Base-by-base conservation (phyloP, 345 rosid genomes). In the Cardamine chenopodiifolia region DNA sequence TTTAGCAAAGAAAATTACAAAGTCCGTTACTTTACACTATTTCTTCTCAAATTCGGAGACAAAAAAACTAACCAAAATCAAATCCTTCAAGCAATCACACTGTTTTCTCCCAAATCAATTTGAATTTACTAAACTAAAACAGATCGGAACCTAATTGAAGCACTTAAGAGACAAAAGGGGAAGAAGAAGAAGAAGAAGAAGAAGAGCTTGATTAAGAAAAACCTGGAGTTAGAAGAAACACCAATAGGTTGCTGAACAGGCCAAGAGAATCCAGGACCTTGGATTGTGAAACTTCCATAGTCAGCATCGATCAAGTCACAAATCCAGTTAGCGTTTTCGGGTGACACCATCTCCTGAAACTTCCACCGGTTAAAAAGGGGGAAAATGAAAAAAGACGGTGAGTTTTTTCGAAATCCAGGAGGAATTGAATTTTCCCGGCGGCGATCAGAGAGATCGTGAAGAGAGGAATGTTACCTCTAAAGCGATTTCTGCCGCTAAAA, bases 241-340 rank as follows among this genome's bases (percentile, higher is more conserved):
- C 78, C 83, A 23, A 79, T 56, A 45, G 87, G 83, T 71, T 82
- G 97, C 15, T 55, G 75, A 7, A 76, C 73, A 4, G 96, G 88
- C 97, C 97, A 94, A 35, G 89, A 75, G 84, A 91, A 94, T 0
- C 84, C 87, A 12, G 89, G 60, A 66, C 80, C 84, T 26, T 86
- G 85, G 61, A 81, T 86, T 1, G 88, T 77, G 80, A 86, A 89
- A 37, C 81, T 78, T 58, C 89, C 88, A 14, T 91, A 71, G 67
- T 85, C 82, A 26, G 90, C 98, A 64, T 94, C 97, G 70, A 91
- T 90, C 80, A 88, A 31, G 54, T 88, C 96, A 9, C 76, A 86
- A 31, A 85, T 78, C 90, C 94, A 90, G 78, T 84, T 86, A 60
- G 85, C 59, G 82, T 76, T 85, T 66, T 87, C 97, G 47, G 92